These are phyloP conservation scores for Fraxinus baroniana DNA, from an alignment of 305 asterid genomes.

Conservation along the genomic window DNA sequence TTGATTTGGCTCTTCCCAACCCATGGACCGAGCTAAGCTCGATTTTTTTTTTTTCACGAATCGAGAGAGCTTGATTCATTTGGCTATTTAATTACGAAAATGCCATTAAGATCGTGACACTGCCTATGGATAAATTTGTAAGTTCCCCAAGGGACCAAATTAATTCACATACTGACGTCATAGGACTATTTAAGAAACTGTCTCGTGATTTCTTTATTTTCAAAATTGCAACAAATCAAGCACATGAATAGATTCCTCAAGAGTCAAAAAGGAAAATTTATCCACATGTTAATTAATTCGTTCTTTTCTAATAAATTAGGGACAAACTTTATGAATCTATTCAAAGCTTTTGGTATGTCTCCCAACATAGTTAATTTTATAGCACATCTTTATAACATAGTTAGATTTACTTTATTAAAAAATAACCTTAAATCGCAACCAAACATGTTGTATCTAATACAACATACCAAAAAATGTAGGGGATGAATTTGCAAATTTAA, in stretches of 20 bases:
- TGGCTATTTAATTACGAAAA: not conserved
- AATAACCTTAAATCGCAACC: not conserved
- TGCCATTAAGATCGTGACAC: not conserved
- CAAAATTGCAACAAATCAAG: not conserved
- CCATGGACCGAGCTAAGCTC: not conserved
- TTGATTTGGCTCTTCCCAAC: not conserved
- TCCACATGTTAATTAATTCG: not conserved
- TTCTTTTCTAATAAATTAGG: not conserved
- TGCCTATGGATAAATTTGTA: not conserved
- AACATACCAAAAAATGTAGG: not conserved
- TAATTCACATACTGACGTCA: slow-evolving; percentile 21
- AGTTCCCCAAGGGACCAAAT: not conserved
- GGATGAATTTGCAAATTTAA: not conserved
- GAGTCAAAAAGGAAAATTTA: not conserved
- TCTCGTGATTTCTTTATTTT: not conserved
- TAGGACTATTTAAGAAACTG: not conserved
- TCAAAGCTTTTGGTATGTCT: not conserved
- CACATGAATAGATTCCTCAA: not conserved
- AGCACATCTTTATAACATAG: not conserved
- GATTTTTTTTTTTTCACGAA: not conserved
- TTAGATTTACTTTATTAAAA: no score
- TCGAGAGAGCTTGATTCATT: not conserved
- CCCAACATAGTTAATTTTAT: not conserved
- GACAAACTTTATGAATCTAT: not conserved
- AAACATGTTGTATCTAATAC: not conserved